Evolutionary conservation across 441 rosid species (phyloP).

Genomic region (Euphorbia schlechtendalii): DNA sequence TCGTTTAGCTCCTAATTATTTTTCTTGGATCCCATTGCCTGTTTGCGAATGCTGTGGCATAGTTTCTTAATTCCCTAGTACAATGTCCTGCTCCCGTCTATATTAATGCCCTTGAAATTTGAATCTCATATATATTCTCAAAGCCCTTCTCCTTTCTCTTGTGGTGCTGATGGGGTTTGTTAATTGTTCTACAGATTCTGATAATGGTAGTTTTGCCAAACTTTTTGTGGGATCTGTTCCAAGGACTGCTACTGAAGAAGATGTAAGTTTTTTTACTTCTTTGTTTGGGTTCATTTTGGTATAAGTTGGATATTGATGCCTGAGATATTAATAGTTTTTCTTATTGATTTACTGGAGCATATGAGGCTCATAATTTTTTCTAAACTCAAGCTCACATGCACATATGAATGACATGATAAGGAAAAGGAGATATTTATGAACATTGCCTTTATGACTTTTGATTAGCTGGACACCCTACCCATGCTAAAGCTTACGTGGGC

Average conservation of each 20-base stretch:
- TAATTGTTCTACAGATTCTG: slow-evolving; percentile 40
- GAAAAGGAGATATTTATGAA: neutral
- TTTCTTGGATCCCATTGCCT: neutral
- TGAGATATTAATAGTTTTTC: neutral
- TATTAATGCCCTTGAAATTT: too few relatives aligned
- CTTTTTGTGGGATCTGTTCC: slow-evolving; percentile 99
- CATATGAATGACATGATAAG: neutral
- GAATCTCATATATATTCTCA: neutral
- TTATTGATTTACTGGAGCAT: neutral
- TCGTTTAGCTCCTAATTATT: neutral
- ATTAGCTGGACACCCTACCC: neutral
- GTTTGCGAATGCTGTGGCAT: too few relatives aligned
- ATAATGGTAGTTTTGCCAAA: slow-evolving; percentile 63
- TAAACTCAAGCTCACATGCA: neutral
- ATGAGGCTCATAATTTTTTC: neutral
- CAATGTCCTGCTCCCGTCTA: too few relatives aligned
- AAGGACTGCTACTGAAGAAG: slow-evolving; percentile 73
- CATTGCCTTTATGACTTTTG: neutral
- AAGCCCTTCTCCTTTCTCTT: slow-evolving; percentile 5
- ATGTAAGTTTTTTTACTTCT: slow-evolving; percentile 47
- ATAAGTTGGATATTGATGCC: slow-evolving; percentile 8
- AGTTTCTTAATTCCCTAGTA: neutral
- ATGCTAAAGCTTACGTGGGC: neutral
- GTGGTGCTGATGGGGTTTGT: neutral
- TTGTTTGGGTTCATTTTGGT: neutral